Conservation (phyloP, 2,329 filamentous ascomycete species). For the Colletotrichum sojae region DNA sequence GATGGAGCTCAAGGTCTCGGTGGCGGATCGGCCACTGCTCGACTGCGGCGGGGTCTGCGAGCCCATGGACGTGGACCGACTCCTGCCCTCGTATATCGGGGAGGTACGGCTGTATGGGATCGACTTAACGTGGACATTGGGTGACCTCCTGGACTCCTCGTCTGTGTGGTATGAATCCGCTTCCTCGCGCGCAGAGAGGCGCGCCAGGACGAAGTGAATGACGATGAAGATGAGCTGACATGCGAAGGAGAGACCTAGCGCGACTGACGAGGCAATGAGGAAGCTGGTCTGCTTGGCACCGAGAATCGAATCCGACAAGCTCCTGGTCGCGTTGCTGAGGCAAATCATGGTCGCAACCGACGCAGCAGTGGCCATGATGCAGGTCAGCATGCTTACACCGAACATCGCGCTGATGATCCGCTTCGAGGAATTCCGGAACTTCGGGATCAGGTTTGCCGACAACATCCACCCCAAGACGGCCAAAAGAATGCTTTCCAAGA, state of each 20-base stretch:
- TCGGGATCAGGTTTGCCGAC: conserved; percentile 47
- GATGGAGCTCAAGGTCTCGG: conserved; percentile 63
- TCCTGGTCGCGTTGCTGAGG: conserved; percentile 52
- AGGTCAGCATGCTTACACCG: conserved; percentile 55
- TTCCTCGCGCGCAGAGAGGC: conserved; percentile 48
- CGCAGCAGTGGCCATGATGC: conserved; percentile 60
- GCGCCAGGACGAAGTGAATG: conserved; percentile 57
- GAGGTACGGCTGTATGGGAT: conserved; percentile 66
- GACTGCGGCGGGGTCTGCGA: conserved; percentile 61
- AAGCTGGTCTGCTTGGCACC: conserved; percentile 52
- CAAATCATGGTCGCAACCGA: conserved; percentile 61
- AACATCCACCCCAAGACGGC: conserved; percentile 52
- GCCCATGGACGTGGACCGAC: conserved; percentile 51
- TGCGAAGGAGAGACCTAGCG: conserved; percentile 61
- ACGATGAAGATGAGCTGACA: conserved; percentile 65
- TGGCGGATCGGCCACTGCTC: conserved; percentile 59
- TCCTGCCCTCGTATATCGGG: conserved; percentile 42
- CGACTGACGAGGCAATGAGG: conserved; percentile 60
- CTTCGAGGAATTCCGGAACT: conserved; percentile 40
- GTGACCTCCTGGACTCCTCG: conserved; percentile 50
- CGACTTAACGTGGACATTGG: conserved; percentile 62
- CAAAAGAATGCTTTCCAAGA: conserved; percentile 56
- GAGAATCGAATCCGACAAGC: conserved; percentile 49
- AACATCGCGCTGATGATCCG: conserved; percentile 54
- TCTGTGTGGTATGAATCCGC: conserved; percentile 49